Evolutionary conservation across 768 basidiomycete genomes (phyloP).

Genomic region (Pulveroboletus sp.): DNA sequence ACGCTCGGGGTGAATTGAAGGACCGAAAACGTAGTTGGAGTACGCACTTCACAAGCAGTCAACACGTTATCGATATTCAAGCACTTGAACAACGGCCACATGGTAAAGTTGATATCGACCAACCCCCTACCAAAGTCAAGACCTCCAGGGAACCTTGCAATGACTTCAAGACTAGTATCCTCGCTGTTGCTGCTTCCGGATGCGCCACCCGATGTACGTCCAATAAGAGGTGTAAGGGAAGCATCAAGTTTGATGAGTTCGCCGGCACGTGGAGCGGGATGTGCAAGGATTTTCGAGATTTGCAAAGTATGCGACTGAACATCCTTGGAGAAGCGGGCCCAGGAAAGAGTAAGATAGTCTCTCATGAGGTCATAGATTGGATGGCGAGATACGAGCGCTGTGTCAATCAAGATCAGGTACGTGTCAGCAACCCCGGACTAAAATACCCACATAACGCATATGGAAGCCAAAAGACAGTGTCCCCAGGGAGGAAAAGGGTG

Average conservation of each 20-base stretch:
- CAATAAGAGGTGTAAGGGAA: slow-evolving; percentile 47
- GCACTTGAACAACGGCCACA: slow-evolving; percentile 95
- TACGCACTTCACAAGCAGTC: slow-evolving; percentile 77
- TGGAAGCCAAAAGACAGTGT: slow-evolving; percentile 93
- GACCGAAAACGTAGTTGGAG: background rate
- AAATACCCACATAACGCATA: slow-evolving; percentile 75
- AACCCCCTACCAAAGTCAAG: slow-evolving; percentile 88
- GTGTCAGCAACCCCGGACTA: background rate
- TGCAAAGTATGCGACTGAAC: slow-evolving; percentile 89
- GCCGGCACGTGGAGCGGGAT: slow-evolving; percentile 82
- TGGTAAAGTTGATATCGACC: slow-evolving; percentile 91
- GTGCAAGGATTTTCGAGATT: slow-evolving; percentile 82
- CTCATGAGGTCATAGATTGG: slow-evolving; percentile 95
- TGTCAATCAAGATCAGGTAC: slow-evolving; percentile 7
- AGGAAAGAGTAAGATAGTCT: slow-evolving; percentile 92
- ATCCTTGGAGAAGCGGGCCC: slow-evolving; percentile 92
- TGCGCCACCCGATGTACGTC: slow-evolving; percentile 44
- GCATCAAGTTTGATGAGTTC: slow-evolving; percentile 85
- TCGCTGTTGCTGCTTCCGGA: slow-evolving; percentile 18
- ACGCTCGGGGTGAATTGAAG: background rate
- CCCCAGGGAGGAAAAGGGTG: slow-evolving; percentile 81
- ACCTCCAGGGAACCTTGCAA: slow-evolving; percentile 89
- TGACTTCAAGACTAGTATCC: slow-evolving; percentile 66
- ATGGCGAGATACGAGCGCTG: slow-evolving; percentile 84
- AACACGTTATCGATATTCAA: slow-evolving; percentile 91